phyloP scores from a whole-genome alignment of 192 early-diverging fungal genomes.

The Podila epigama region DNA sequence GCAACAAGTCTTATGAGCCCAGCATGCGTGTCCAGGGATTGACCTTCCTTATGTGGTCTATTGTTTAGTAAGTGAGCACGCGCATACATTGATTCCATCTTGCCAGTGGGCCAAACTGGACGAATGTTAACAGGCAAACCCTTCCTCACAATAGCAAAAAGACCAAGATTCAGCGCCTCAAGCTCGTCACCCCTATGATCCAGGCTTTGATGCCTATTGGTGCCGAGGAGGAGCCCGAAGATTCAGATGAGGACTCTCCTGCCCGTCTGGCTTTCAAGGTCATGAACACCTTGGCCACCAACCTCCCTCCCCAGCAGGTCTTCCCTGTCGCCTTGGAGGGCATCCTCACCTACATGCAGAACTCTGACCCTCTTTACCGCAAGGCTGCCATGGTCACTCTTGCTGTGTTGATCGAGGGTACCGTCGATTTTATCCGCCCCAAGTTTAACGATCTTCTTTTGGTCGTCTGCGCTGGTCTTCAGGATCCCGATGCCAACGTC shows the following conservation, averaged over 20 bases:
- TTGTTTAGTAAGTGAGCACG: constrained; percentile 71
- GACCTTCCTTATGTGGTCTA: constrained; percentile 81
- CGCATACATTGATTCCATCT: no score
- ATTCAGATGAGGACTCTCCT: constrained; percentile 85
- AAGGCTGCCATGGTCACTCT: constrained; percentile 91
- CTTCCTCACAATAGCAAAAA: no score
- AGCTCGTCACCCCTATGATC: constrained; percentile 83
- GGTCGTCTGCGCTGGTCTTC: constrained; percentile 78
- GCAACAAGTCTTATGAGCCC: constrained; percentile 73
- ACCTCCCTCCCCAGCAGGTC: constrained; percentile 86
- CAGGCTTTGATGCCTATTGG: constrained; percentile 84
- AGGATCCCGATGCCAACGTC: constrained; percentile 81
- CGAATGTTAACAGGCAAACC: no score
- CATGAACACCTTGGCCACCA: constrained; percentile 81
- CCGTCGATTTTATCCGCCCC: constrained; percentile 83
- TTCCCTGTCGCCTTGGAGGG: constrained; percentile 80
- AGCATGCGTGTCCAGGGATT: constrained; percentile 80
- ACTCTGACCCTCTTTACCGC: constrained; percentile 73
- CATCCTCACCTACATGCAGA: constrained; percentile 84
- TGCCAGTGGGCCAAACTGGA: no score
- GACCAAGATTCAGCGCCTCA: constrained; percentile 83
- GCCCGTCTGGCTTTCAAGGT: constrained; percentile 69
- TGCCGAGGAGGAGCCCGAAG: constrained; percentile 81
- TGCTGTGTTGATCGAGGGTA: constrained; percentile 78
- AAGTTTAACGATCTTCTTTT: constrained; percentile 80